Conservation (phyloP, 2,329 filamentous ascomycete species). For the Juglanconis sp. region DNA sequence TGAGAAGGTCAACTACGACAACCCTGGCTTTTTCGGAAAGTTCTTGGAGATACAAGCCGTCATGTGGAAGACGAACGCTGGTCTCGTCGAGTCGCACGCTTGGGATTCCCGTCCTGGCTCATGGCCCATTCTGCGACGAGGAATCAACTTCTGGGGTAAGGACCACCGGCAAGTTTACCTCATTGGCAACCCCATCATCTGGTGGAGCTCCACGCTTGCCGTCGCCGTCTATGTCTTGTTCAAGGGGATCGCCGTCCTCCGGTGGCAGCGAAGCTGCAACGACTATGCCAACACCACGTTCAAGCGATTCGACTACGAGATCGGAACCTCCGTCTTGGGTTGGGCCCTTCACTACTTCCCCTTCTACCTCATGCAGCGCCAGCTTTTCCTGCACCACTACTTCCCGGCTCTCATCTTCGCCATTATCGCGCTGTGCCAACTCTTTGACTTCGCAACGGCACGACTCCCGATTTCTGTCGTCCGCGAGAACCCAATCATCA, state of each 20-base stretch:
- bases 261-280: constrained; percentile 90
- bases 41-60: constrained; percentile 97
- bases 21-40: constrained; percentile 94
- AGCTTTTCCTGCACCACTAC: constrained; percentile 98
- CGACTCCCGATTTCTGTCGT: constrained; percentile 68
- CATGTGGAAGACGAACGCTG: constrained; percentile 98
- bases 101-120: constrained; percentile 95
- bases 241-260: constrained; percentile 81
- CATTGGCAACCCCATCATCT: constrained; percentile 89
- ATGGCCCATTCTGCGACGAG: constrained; percentile 87
- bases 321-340: constrained; percentile 83
- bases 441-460: constrained; percentile 79
- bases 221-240: constrained; percentile 75
- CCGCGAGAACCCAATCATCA: constrained; percentile 67
- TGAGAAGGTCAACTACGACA: constrained; percentile 93
- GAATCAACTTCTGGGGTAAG: constrained; percentile 99
- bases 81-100: constrained; percentile 90
- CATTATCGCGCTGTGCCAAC: constrained; percentile 82
- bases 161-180: constrained; percentile 94
- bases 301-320: constrained; percentile 97
- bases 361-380: constrained; percentile 96
- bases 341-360: constrained; percentile 99
- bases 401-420: constrained; percentile 96
- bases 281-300: constrained; percentile 82
- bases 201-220: constrained; percentile 83